phyloP scores from a whole-genome alignment of 2,329 filamentous ascomycete species.

The Erysiphe neolycopersici region DNA sequence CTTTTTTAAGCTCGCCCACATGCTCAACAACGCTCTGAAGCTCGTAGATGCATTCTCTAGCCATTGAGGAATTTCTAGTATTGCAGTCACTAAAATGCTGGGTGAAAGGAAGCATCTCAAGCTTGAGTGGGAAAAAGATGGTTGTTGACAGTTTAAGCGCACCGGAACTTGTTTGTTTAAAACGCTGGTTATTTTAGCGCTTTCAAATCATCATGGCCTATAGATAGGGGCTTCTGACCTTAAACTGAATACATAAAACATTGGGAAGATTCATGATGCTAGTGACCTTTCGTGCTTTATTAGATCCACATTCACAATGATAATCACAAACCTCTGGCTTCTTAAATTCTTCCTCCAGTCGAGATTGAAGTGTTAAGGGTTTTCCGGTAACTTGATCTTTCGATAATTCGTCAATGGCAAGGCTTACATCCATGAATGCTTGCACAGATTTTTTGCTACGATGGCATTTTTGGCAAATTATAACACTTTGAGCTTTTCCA shows the following conservation, averaged over 20 bases:
- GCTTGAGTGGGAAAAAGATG: constrained; percentile 59
- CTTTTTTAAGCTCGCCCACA: constrained; percentile 75
- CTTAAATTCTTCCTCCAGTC: constrained; percentile 66
- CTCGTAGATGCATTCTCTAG: constrained; percentile 52
- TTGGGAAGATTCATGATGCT: constrained; percentile 67
- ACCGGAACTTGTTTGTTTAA: constrained; percentile 49
- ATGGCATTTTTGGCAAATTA: constrained; percentile 69
- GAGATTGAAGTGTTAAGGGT: constrained; percentile 36
- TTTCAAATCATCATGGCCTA: neutral
- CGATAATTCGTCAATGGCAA: constrained; percentile 52
- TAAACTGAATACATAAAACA: constrained; percentile 75
- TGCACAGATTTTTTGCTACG: constrained; percentile 64
- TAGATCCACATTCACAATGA: constrained; percentile 55
- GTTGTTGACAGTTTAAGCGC: constrained; percentile 72
- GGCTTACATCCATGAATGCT: constrained; percentile 70
- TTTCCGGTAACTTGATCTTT: constrained; percentile 31
- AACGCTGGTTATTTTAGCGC: constrained; percentile 20
- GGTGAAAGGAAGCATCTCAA: constrained; percentile 82
- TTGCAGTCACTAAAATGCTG: constrained; percentile 31
- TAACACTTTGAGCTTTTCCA: constrained; percentile 69
- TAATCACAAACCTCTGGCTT: constrained; percentile 74
- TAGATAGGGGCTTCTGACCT: constrained; percentile 26
- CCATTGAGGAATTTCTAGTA: constrained; percentile 22
- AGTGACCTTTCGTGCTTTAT: constrained; percentile 62
- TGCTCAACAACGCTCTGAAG: constrained; percentile 78